Evolutionary conservation across 768 basidiomycete genomes (phyloP).

Genomic region (Gautieria morchelliformis): DNA sequence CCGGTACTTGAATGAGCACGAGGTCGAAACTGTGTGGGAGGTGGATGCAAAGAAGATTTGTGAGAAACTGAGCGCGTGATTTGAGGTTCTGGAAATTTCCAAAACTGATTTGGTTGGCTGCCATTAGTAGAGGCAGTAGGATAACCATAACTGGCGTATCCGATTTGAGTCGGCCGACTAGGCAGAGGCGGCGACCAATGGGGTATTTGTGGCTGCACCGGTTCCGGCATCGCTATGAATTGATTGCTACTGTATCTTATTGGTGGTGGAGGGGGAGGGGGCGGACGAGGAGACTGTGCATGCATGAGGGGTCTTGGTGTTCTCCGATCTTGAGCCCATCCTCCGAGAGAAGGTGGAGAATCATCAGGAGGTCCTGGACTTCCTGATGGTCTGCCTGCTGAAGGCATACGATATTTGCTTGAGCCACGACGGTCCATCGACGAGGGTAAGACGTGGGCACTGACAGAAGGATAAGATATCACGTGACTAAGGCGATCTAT

Average conservation of each 20-base stretch:
- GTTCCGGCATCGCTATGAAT: conserved; percentile 14
- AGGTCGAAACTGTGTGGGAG: not conserved
- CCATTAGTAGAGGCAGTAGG: not conserved
- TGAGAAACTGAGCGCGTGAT: conserved; percentile 18
- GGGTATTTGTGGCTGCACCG: conserved; percentile 10
- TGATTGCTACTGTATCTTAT: conserved; percentile 9
- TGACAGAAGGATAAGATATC: too few relatives aligned
- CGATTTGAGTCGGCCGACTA: conserved; percentile 29
- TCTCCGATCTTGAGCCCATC: too few relatives aligned
- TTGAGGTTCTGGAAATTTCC: conserved; percentile 20
- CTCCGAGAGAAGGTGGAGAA: too few relatives aligned
- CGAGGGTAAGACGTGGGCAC: too few relatives aligned
- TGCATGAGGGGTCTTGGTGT: not conserved
- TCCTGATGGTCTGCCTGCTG: too few relatives aligned
- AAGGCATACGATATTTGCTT: too few relatives aligned
- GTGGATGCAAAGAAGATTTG: conserved; percentile 13
- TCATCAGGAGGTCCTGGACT: too few relatives aligned
- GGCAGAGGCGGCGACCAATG: conserved; percentile 20
- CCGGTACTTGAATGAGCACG: conserved; percentile 17
- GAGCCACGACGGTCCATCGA: too few relatives aligned
- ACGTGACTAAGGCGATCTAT: too few relatives aligned
- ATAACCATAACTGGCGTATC: conserved; percentile 17
- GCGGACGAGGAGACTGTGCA: not conserved
- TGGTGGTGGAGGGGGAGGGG: not conserved
- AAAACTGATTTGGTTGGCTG: not conserved